phyloP scores from a whole-genome alignment of 805 yeast genomes.

The Millerozyma miso region DNA sequence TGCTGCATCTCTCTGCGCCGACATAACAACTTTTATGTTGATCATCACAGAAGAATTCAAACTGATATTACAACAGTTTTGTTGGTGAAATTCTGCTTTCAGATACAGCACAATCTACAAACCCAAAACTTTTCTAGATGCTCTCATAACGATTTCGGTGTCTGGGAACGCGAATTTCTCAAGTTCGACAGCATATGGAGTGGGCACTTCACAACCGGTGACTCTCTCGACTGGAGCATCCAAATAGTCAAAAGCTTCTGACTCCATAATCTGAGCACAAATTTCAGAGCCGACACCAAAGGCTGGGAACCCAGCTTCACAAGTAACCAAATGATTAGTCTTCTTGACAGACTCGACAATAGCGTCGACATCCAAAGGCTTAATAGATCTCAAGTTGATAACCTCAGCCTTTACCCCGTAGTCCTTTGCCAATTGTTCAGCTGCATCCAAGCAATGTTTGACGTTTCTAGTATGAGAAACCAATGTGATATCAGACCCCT shows the following conservation, averaged over 20 bases:
- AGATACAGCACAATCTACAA: too few relatives aligned
- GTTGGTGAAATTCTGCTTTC: too few relatives aligned
- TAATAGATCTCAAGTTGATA: constrained; percentile 90
- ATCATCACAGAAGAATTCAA: too few relatives aligned
- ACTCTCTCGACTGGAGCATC: constrained; percentile 99
- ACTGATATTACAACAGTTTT: too few relatives aligned
- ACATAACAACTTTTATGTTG: too few relatives aligned
- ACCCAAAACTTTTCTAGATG: constrained; percentile 73
- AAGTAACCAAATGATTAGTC: constrained; percentile 94
- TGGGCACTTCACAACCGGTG: constrained; percentile 99
- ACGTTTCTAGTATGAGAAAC: constrained; percentile 93
- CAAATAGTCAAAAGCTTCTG: constrained; percentile 95
- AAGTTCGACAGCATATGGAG: constrained; percentile 93
- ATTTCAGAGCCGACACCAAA: constrained; percentile 99
- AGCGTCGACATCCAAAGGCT: constrained; percentile 89
- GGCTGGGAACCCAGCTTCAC: constrained; percentile 97
- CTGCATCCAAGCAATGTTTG: constrained; percentile 81
- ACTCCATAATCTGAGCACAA: constrained; percentile 96
- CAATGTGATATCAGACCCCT: constrained; percentile 85
- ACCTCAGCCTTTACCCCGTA: constrained; percentile 91
- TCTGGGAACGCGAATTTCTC: constrained; percentile 99
- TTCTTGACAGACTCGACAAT: constrained; percentile 87
- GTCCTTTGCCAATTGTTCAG: constrained; percentile 77
- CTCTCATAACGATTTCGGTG: constrained; percentile 83
- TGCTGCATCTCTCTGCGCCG: too few relatives aligned